Base-by-base conservation (phyloP, 352 stramenopile genomes). In the Blastocystis sp. region DNA sequence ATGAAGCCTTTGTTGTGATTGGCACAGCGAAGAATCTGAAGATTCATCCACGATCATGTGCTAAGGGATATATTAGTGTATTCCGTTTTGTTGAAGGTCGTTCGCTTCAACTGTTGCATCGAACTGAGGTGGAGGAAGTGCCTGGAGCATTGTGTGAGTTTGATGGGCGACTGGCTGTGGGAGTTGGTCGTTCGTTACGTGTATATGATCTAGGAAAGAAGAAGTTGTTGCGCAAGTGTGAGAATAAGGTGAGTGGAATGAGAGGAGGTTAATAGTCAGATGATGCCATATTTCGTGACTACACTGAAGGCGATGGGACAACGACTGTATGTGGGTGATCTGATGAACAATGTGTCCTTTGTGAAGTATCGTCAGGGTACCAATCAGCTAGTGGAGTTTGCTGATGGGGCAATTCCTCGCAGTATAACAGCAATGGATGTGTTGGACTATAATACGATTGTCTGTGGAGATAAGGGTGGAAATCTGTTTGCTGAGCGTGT, bases 141-240 rank as follows among this genome's bases (percentile, higher is more conserved):
- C 97, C 97, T 7, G 93, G 98, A 35, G 95, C 96, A 2, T 94
- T 99, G 92, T 96, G 94, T 89, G 95, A 98, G 87, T 99, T 99
- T 91, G 95, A 99, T 90, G 97, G 96, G 27, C 93, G 96, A 27
- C 91, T 99, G 27, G 92, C 99, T 24, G 97, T 98, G 15, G 98
- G 97, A 22, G 94, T 98, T n/a, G 97, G 97, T 9, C 94, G 93
- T 56, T 94, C 92, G 33, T 91, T 99, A 0, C 94, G 96, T 37
- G 95, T 99, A n/a, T 99, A 98, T 92, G 97, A 99, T 89, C 92
- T 99, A 60, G 76, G 87, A 5, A 99, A 99, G 93, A 97, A 97
- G 59, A 98, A 99, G 90, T 93, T 99, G 90, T 91, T 99, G 40
- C 95, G 96, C 90, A 99, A 99, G 93, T 98, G 96, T 89, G 97